Percentiles rank a stretch among this genome's conserved stretches.
Conservation (phyloP, 345 rosid species). For the Eucalyptus pauciflora region DNA sequence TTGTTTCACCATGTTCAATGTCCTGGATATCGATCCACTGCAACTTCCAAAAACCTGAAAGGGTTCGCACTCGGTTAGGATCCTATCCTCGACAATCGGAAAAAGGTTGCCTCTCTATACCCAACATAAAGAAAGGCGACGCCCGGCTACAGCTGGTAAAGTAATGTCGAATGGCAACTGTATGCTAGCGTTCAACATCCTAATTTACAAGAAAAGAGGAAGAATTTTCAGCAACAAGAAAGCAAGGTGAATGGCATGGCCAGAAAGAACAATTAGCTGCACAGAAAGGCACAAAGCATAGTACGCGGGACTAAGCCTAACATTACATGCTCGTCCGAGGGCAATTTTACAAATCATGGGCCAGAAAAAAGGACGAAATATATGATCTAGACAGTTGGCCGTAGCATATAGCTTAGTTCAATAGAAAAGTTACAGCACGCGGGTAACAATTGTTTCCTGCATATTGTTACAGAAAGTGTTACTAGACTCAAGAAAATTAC, state of each 20-base stretch:
- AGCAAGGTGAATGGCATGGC: background rate
- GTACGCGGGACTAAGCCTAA: background rate
- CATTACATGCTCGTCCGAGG: background rate
- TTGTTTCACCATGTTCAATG: background rate
- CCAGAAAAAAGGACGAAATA: background rate
- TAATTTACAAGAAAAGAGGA: background rate
- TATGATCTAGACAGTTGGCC: background rate
- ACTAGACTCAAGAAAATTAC: background rate
- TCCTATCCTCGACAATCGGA: background rate
- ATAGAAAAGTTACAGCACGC: background rate
- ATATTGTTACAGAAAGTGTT: background rate
- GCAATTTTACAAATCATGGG: background rate
- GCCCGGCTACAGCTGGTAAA: background rate
- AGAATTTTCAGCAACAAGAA: background rate
- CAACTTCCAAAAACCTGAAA: background rate
- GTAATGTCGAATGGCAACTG: background rate
- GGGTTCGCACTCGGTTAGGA: background rate
- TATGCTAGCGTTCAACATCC: background rate
- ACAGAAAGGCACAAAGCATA: background rate
- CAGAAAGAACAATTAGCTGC: background rate
- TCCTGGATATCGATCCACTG: background rate
- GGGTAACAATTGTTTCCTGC: background rate
- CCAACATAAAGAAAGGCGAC: background rate
- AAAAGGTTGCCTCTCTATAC: background rate
- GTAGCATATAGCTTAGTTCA: background rate